Percentiles rank a stretch among this genome's conserved stretches.
Conservation (phyloP, 2,329 filamentous ascomycete genomes). For the Fusarium bactridioides region DNA sequence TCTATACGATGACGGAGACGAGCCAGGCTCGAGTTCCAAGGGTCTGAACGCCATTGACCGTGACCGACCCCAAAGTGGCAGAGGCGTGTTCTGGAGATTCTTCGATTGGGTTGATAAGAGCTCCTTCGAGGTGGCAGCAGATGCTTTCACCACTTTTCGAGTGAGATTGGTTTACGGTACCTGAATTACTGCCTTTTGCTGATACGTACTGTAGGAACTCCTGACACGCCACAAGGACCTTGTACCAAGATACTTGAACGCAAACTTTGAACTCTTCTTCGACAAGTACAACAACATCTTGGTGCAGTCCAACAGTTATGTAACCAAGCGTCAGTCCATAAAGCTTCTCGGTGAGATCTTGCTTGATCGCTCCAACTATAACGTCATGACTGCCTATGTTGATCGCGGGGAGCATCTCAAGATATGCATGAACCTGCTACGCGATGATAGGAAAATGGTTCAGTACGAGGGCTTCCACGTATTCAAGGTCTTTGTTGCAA, state of each 20-base stretch:
- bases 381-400: slow-evolving; percentile 97
- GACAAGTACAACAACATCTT: slow-evolving; percentile 86
- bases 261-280: slow-evolving; percentile 95
- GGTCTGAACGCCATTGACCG: slow-evolving; percentile 81
- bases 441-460: slow-evolving; percentile 97
- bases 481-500: slow-evolving; percentile 99
- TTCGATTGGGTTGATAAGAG: slow-evolving; percentile 98
- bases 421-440: slow-evolving; percentile 95
- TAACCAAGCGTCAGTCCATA: slow-evolving; percentile 97
- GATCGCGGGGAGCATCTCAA: slow-evolving; percentile 96
- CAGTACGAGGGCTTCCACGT: slow-evolving; percentile 99
- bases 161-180: slow-evolving; percentile 58
- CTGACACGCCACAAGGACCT: slow-evolving; percentile 93
- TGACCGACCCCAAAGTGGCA: slow-evolving; percentile 76
- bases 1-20: slow-evolving; percentile 86
- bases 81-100: slow-evolving; percentile 94
- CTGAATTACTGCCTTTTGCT: background rate
- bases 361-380: slow-evolving; percentile 94
- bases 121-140: slow-evolving; percentile 94
- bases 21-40: slow-evolving; percentile 74
- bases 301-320: slow-evolving; percentile 92
- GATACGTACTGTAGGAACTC: slow-evolving; percentile 71
- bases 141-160: slow-evolving; percentile 97
- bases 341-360: slow-evolving; percentile 96
- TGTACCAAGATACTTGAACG: slow-evolving; percentile 84